Percentiles rank a stretch among this genome's conserved stretches.
Evolutionary conservation across 176 grass and related monocot genomes (phyloP).

Genomic region (Aegilops longissima): DNA sequence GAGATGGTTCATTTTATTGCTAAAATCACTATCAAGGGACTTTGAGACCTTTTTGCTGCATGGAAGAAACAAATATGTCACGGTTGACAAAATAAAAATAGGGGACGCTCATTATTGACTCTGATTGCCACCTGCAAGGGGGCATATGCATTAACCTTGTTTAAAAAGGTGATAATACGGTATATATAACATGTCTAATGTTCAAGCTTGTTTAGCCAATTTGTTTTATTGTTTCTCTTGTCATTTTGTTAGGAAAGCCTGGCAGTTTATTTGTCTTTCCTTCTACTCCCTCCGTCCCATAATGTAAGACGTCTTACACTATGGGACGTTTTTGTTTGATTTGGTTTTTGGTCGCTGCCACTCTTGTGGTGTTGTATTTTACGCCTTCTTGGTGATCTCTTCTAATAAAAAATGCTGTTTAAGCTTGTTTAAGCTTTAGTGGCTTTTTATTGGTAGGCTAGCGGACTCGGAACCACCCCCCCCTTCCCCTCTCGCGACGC

Average conservation of each 20-base stretch:
- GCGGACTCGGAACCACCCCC: too few species aligned
- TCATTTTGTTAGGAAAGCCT: neutral
- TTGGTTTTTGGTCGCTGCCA: neutral
- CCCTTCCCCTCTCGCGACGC: too few species aligned
- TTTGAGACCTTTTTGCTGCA: slow-evolving; percentile 91
- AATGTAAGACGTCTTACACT: too few species aligned
- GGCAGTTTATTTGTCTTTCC: neutral
- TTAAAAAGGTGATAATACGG: slow-evolving; percentile 13
- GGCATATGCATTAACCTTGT: neutral
- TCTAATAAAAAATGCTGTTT: neutral
- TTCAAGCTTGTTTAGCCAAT: neutral
- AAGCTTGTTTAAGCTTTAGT: neutral
- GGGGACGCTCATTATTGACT: slow-evolving; percentile 5
- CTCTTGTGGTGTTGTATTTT: neutral
- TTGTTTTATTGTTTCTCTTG: neutral
- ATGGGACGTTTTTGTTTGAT: neutral
- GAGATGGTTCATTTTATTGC: slow-evolving; percentile 78
- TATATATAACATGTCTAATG: neutral
- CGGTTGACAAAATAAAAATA: slow-evolving; percentile 1
- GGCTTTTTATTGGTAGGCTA: neutral
- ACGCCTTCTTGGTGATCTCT: neutral
- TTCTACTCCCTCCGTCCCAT: neutral
- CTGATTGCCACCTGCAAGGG: neutral
- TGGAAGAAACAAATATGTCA: slow-evolving; percentile 7
- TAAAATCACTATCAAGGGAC: slow-evolving; percentile 87